Percentiles rank a stretch among this genome's conserved stretches.
Evolutionary conservation across 345 rosid species (phyloP).

Genomic region (Eucalyptus urophylla): DNA sequence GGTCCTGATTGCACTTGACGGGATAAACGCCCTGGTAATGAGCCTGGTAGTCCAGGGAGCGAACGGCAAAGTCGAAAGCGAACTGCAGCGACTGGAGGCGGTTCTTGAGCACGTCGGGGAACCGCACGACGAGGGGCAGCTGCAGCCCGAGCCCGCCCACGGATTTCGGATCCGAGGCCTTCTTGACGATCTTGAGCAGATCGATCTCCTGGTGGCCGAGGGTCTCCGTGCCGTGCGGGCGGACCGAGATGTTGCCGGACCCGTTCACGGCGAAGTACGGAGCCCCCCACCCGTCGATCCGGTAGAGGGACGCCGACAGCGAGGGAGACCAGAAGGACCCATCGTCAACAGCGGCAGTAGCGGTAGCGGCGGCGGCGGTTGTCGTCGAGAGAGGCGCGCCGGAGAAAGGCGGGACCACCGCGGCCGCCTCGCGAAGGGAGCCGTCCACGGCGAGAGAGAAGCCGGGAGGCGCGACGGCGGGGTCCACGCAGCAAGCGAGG

Average conservation of each 20-base stretch:
- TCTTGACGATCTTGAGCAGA: constrained; percentile 62
- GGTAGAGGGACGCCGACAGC: constrained; percentile 57
- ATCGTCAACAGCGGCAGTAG: background rate
- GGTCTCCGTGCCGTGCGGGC: constrained; percentile 50
- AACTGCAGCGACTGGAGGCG: constrained; percentile 73
- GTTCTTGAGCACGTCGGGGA: constrained; percentile 82
- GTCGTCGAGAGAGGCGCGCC: constrained; percentile 11
- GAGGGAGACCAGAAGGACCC: constrained; percentile 53
- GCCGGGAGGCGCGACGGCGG: constrained; percentile 57
- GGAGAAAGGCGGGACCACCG: constrained; percentile 7
- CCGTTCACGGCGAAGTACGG: constrained; percentile 73
- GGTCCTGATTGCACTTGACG: constrained; percentile 93
- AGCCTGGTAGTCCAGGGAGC: constrained; percentile 38
- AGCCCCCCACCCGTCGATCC: constrained; percentile 74
- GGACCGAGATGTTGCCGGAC: constrained; percentile 63
- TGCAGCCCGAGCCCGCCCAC: constrained; percentile 74
- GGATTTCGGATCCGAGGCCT: constrained; percentile 66
- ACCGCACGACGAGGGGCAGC: constrained; percentile 63
- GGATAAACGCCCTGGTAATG: constrained; percentile 93
- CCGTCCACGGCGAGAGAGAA: constrained; percentile 48
- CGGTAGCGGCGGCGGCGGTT: background rate
- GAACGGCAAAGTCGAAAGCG: constrained; percentile 62
- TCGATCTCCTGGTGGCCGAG: constrained; percentile 82
- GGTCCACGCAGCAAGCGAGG: constrained; percentile 68
- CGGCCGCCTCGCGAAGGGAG: constrained; percentile 6